These are phyloP conservation scores for Trichoderma sp. DNA, from an alignment of 2,329 filamentous ascomycete genomes.

Conservation along the genomic window DNA sequence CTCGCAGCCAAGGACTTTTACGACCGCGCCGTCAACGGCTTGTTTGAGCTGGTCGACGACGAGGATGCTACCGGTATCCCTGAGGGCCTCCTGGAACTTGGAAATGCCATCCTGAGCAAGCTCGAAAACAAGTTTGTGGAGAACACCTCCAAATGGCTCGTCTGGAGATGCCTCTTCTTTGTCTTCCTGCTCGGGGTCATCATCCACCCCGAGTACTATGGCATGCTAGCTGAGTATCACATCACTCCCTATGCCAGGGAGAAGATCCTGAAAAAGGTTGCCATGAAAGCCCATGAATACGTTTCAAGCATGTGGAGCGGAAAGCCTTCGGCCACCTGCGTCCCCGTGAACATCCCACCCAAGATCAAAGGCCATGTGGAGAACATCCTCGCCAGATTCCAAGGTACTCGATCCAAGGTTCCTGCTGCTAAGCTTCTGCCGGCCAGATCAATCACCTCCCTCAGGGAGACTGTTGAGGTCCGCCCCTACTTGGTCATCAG, in stretches of 20 bases:
- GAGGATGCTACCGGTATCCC: slow-evolving; percentile 83
- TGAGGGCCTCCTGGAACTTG: slow-evolving; percentile 78
- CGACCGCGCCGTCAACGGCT: slow-evolving; percentile 72
- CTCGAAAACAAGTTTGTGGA: slow-evolving; percentile 72
- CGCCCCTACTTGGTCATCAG: slow-evolving; percentile 80
- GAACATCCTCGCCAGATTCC: slow-evolving; percentile 67
- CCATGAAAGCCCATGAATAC: slow-evolving; percentile 74
- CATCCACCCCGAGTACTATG: slow-evolving; percentile 81
- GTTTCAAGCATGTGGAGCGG: slow-evolving; percentile 77
- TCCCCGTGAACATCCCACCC: slow-evolving; percentile 52
- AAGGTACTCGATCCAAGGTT: slow-evolving; percentile 51
- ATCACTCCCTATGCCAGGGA: slow-evolving; percentile 89
- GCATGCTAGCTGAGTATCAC: slow-evolving; percentile 84
- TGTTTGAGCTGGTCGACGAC: slow-evolving; percentile 87
- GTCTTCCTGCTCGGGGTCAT: slow-evolving; percentile 82
- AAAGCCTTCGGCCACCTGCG: slow-evolving; percentile 58
- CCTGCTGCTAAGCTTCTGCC: slow-evolving; percentile 63
- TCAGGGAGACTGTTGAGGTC: slow-evolving; percentile 75
- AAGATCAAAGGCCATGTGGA: slow-evolving; percentile 70
- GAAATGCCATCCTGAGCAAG: slow-evolving; percentile 78
- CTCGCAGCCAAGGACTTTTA: slow-evolving; percentile 88
- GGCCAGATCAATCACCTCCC: slow-evolving; percentile 69
- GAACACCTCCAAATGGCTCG: slow-evolving; percentile 77
- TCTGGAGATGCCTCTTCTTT: slow-evolving; percentile 90
- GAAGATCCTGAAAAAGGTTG: slow-evolving; percentile 77